phyloP scores from a whole-genome alignment of 2,329 filamentous ascomycete species.

The Neopestalotiopsis clavispora region DNA sequence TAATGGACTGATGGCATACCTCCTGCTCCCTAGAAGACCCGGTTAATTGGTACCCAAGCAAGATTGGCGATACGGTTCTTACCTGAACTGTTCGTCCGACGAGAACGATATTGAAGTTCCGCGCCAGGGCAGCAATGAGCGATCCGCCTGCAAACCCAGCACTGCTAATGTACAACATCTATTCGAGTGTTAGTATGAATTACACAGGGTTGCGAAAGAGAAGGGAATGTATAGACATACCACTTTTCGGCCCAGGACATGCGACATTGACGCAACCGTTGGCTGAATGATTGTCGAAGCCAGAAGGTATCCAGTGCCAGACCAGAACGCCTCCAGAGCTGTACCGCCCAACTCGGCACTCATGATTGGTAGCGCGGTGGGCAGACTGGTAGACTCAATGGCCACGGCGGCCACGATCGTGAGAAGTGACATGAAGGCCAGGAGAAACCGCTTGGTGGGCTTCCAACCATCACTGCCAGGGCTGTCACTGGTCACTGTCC shows the following conservation, averaged over 20 bases:
- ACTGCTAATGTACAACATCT: conserved; percentile 23
- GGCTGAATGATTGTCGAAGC: conserved; percentile 67
- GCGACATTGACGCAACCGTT: conserved; percentile 23
- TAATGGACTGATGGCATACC: conserved; percentile 6
- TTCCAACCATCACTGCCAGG: conserved; percentile 23
- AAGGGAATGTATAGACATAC: conserved; percentile 19
- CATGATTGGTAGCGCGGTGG: conserved; percentile 63
- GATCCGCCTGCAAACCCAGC: conserved; percentile 23
- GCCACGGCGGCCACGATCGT: conserved; percentile 66
- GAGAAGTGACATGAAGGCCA: conserved; percentile 56
- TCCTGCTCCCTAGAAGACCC: conserved; percentile 15
- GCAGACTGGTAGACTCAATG: conserved; percentile 69
- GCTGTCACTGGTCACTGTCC: not conserved
- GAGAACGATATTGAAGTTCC: conserved; percentile 47
- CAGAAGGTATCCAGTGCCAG: conserved; percentile 72
- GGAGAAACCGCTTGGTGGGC: conserved; percentile 42
- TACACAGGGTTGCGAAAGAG: too few relatives aligned
- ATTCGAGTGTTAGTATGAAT: too few relatives aligned
- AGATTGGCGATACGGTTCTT: not conserved
- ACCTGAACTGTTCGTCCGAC: conserved; percentile 48
- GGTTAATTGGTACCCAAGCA: not conserved
- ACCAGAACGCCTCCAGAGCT: conserved; percentile 71
- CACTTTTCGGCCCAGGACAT: conserved; percentile 23
- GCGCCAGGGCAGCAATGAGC: conserved; percentile 34
- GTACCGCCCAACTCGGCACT: conserved; percentile 55